These are phyloP conservation scores for Sporothrix euskadiensis DNA, from an alignment of 2,329 filamentous ascomycete genomes.

Conservation along the genomic window DNA sequence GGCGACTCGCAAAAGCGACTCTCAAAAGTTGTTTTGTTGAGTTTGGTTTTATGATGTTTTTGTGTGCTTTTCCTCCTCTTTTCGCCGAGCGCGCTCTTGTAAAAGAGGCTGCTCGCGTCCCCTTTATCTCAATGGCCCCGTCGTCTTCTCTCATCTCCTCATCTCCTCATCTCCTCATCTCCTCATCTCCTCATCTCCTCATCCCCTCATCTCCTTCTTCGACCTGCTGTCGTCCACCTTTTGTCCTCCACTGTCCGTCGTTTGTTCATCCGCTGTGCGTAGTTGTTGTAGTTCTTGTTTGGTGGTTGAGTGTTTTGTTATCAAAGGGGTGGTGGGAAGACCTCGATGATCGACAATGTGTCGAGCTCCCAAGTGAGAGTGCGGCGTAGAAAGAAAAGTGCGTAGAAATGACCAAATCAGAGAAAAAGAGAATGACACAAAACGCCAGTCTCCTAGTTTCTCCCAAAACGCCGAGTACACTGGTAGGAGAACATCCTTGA, in stretches of 20 bases:
- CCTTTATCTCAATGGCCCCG: background rate
- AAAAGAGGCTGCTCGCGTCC: background rate
- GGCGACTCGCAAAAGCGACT: background rate
- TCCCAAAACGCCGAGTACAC: background rate
- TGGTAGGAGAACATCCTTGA: background rate
- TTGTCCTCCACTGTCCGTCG: background rate
- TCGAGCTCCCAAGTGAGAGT: no score
- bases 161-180: background rate
- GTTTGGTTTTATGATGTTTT: conserved; percentile 9
- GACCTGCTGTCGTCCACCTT: background rate
- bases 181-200: background rate
- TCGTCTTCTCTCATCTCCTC: background rate
- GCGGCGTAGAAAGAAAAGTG: background rate
- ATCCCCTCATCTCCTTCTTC: background rate
- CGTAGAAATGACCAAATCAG: background rate
- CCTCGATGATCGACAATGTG: background rate
- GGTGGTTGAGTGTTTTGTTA: background rate
- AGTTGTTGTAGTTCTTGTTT: background rate
- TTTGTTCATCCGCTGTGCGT: background rate
- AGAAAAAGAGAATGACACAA: background rate
- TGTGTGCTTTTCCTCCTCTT: background rate
- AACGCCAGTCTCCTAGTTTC: background rate
- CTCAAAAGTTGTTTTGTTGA: background rate
- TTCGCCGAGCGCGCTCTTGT: background rate
- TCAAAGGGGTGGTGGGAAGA: background rate